A percentile compares a stretch with the other conserved stretches of the same genome.
phyloP scores from a whole-genome alignment of 768 basidiomycete genomes.

The Multifurca ochricompacta region DNA sequence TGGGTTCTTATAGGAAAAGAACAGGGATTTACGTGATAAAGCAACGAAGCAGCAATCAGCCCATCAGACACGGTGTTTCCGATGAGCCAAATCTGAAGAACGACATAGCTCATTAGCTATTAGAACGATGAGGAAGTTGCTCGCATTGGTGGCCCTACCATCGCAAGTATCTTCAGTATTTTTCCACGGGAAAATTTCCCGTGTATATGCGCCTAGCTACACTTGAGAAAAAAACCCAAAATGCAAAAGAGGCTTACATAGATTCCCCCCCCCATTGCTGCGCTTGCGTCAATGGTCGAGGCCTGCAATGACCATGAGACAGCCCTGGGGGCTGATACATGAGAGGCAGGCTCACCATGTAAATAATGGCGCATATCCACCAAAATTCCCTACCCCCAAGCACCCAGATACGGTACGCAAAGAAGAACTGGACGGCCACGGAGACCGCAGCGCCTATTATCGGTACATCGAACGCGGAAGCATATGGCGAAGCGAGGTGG shows the following conservation, averaged over 20 bases:
- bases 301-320: neutral
- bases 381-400: neutral
- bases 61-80: conserved; percentile 4
- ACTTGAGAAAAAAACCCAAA: neutral
- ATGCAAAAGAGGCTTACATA: neutral
- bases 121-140: no score
- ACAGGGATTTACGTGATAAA: neutral
- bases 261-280: neutral
- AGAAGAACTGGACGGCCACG: conserved; percentile 28
- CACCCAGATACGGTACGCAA: conserved; percentile 27
- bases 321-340: neutral
- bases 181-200: neutral
- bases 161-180: neutral
- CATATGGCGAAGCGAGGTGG: conserved; percentile 2
- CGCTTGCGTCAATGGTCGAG: neutral
- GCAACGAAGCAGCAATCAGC: conserved; percentile 6
- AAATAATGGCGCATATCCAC: neutral
- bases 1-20: neutral
- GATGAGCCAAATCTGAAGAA: conserved; percentile 6
- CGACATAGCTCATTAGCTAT: neutral
- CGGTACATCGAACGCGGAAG: conserved; percentile 25
- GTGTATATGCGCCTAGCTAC: neutral
- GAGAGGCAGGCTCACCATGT: neutral
- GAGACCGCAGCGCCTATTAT: conserved; percentile 25
- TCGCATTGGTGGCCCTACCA: neutral